Conservation (phyloP, 352 stramenopile species). For the Pythium chondricola region DNA sequence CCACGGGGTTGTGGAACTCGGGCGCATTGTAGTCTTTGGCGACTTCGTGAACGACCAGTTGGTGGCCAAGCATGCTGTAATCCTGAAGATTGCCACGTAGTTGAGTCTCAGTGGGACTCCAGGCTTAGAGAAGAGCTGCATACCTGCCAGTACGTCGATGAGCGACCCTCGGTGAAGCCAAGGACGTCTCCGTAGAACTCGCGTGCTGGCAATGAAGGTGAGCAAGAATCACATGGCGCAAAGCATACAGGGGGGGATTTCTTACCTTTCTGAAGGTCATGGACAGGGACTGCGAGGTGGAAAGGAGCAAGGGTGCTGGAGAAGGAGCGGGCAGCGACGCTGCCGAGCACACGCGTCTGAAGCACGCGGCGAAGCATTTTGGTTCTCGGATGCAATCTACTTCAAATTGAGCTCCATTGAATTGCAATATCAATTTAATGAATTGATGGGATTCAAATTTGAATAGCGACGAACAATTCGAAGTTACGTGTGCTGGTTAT, state of each 20-base stretch:
- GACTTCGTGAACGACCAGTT: constrained; percentile 89
- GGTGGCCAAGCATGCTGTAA: constrained; percentile 87
- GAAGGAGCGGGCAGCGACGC: constrained; percentile 10
- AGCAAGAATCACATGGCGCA: neutral
- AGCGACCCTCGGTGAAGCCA: constrained; percentile 89
- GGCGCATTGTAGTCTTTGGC: constrained; percentile 87
- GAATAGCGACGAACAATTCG: constrained; percentile 1
- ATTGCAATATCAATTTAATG: neutral
- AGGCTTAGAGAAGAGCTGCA: no score
- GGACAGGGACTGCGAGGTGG: constrained; percentile 93
- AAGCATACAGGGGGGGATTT: neutral
- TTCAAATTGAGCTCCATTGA: constrained; percentile 7
- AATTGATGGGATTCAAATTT: constrained; percentile 7
- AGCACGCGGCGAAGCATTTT: neutral
- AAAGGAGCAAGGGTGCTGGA: constrained; percentile 58
- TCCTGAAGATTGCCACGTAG: constrained; percentile 47
- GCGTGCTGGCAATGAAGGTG: constrained; percentile 48
- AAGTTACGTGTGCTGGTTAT: no score
- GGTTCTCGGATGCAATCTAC: no score
- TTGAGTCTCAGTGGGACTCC: no score
- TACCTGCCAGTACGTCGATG: constrained; percentile 91
- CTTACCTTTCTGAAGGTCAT: constrained; percentile 81
- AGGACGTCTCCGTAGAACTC: constrained; percentile 91
- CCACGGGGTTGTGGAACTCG: constrained; percentile 96
- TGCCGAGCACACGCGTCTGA: neutral